A percentile compares a stretch with the other conserved stretches of the same genome.
phyloP scores from a whole-genome alignment of 345 rosid genomes.

The Physaria fendleri region DNA sequence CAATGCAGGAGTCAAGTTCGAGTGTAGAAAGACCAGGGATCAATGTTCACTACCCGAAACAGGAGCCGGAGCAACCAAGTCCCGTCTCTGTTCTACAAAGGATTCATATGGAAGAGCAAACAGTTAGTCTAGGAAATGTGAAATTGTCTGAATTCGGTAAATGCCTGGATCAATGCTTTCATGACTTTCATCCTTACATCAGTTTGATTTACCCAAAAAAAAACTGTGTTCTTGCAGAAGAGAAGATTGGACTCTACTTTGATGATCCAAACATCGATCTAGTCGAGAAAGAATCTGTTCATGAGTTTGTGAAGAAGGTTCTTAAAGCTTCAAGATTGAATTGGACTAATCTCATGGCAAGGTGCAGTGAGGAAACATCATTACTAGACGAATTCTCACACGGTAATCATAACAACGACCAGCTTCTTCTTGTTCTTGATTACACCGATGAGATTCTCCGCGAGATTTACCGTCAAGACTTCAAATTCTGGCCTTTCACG shows the following conservation, averaged over 20 bases:
- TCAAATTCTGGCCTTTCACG: slow-evolving; percentile 37
- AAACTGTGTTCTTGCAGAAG: slow-evolving; percentile 26
- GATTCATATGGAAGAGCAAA: slow-evolving; percentile 34
- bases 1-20: slow-evolving; percentile 37
- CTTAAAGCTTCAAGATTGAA: slow-evolving; percentile 40
- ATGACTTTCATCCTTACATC: not conserved
- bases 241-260: slow-evolving; percentile 17
- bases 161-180: not conserved
- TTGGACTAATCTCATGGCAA: slow-evolving; percentile 48
- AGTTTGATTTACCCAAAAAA: not conserved
- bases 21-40: slow-evolving; percentile 26
- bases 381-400: slow-evolving; percentile 35
- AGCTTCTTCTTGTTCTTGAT: slow-evolving; percentile 44
- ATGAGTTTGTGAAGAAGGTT: slow-evolving; percentile 34
- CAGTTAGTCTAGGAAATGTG: slow-evolving; percentile 21
- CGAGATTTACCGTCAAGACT: slow-evolving; percentile 32
- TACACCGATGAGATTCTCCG: slow-evolving; percentile 51
- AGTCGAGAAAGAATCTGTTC: slow-evolving; percentile 22
- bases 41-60: slow-evolving; percentile 18
- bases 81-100: slow-evolving; percentile 57
- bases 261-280: slow-evolving; percentile 19
- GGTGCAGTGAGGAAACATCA: slow-evolving; percentile 40
- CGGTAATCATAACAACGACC: slow-evolving; percentile 15
- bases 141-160: slow-evolving; percentile 35
- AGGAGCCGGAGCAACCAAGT: slow-evolving; percentile 49